phyloP scores from a whole-genome alignment of 345 rosid species.

The Boechera retrofracta region DNA sequence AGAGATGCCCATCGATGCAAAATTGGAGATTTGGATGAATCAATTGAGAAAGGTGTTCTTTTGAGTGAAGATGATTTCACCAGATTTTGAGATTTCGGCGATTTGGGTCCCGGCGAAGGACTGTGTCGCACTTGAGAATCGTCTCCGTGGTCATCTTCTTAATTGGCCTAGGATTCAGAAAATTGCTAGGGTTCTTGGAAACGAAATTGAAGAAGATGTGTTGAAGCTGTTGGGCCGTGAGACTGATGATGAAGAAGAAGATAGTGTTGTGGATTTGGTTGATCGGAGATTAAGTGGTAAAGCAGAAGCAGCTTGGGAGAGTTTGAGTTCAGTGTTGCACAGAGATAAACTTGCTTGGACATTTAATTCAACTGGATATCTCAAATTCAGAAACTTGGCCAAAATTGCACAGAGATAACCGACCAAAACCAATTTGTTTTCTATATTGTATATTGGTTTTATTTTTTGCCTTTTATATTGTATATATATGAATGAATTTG shows the following conservation, averaged over 20 bases:
- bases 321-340: constrained; percentile 58
- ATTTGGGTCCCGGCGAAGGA: constrained; percentile 71
- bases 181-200: constrained; percentile 79
- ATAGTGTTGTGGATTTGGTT: constrained; percentile 45
- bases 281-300: constrained; percentile 54
- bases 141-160: constrained; percentile 84
- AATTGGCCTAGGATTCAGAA: constrained; percentile 84
- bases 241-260: constrained; percentile 31
- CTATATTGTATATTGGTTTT: no score
- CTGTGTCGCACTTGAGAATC: constrained; percentile 69
- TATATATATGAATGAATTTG: no score
- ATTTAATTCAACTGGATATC: constrained; percentile 68
- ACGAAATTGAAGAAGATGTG: constrained; percentile 66
- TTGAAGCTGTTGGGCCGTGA: constrained; percentile 43
- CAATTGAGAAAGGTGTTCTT: constrained; percentile 40
- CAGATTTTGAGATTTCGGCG: constrained; percentile 63
- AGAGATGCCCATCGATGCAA: constrained; percentile 28
- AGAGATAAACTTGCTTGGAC: constrained; percentile 68
- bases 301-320: constrained; percentile 58
- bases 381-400: constrained; percentile 78
- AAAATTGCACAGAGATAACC: constrained; percentile 43
- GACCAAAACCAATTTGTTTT: no score
- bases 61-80: constrained; percentile 63
- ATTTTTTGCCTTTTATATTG: no score
- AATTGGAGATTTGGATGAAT: constrained; percentile 27